These are phyloP conservation scores for Trametes meyenii DNA, from an alignment of 768 basidiomycete genomes.

Conservation along the genomic window DNA sequence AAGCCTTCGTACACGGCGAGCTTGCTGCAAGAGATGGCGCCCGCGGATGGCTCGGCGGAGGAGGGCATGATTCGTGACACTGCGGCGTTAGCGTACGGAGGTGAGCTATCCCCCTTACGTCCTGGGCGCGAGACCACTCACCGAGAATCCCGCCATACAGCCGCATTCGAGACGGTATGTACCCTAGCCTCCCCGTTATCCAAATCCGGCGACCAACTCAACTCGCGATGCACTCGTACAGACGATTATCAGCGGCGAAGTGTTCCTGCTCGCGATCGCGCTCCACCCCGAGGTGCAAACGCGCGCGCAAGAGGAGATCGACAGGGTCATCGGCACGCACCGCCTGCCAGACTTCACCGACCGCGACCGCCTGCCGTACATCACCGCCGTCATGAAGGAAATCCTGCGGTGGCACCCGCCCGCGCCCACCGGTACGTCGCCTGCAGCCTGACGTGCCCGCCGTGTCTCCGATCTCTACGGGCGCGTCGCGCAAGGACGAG, in stretches of 20 bases:
- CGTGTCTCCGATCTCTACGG: too few relatives aligned
- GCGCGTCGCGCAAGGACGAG: neutral
- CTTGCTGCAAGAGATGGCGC: conserved; percentile 8
- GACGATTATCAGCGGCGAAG: conserved; percentile 6
- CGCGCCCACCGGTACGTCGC: conserved; percentile 1
- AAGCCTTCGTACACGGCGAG: conserved; percentile 5
- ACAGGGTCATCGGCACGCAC: conserved; percentile 22
- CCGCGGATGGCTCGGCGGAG: neutral
- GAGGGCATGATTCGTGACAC: conserved; percentile 15
- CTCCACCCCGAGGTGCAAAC: conserved; percentile 23
- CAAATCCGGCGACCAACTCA: neutral
- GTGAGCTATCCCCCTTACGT: conserved; percentile 4
- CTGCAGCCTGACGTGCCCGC: neutral
- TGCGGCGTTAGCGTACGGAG: conserved; percentile 15
- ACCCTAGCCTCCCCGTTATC: neutral
- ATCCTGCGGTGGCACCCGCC: conserved; percentile 38
- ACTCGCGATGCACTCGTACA: neutral
- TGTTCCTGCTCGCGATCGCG: conserved; percentile 22
- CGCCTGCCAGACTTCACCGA: conserved; percentile 29
- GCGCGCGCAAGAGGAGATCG: conserved; percentile 26
- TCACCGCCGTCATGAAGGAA: conserved; percentile 32
- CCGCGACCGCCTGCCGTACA: conserved; percentile 25
- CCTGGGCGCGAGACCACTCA: neutral
- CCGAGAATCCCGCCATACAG: neutral
- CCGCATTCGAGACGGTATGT: conserved; percentile 7